Conservation (phyloP, 352 stramenopile genomes). For the Pythium grandisporangium region DNA sequence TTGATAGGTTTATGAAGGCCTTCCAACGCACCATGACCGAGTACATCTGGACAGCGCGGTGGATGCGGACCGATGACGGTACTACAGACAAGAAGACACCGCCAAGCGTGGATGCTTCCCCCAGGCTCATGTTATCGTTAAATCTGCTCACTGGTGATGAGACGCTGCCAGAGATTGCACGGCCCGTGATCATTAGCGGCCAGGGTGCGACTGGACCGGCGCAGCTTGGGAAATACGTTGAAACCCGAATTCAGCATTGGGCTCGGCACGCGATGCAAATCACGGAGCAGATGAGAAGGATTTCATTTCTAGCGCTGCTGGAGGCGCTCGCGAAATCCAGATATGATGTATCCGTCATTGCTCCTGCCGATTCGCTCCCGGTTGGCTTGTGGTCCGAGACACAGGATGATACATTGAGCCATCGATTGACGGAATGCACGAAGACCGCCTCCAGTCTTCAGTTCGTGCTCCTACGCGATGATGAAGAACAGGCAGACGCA, state of each 20-base stretch:
- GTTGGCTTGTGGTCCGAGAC: not conserved
- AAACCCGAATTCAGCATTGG: constrained; percentile 8
- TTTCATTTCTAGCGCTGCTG: too few species aligned
- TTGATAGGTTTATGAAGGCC: constrained; percentile 5
- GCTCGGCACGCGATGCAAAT: not conserved
- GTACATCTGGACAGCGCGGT: constrained; percentile 10
- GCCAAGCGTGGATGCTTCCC: not conserved
- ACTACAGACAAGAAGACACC: constrained; percentile 1
- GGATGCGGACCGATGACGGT: constrained; percentile 9
- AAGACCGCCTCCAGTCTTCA: constrained; percentile 11
- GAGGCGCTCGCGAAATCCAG: constrained; percentile 2
- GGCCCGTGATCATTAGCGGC: constrained; percentile 5
- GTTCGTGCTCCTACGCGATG: constrained; percentile 28
- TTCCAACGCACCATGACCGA: constrained; percentile 7
- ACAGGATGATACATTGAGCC: not conserved
- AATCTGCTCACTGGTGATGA: constrained; percentile 3
- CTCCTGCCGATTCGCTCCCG: constrained; percentile 8
- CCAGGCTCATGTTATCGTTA: constrained; percentile 11
- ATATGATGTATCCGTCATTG: constrained; percentile 18
- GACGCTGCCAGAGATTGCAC: constrained; percentile 2
- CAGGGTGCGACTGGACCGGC: constrained; percentile 3
- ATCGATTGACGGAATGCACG: constrained; percentile 1
- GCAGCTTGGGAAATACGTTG: constrained; percentile 5
- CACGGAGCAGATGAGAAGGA: not conserved
- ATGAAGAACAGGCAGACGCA: constrained; percentile 16